Conservation (phyloP, 805 yeast species). For the Sugiyamaella floridensis region DNA sequence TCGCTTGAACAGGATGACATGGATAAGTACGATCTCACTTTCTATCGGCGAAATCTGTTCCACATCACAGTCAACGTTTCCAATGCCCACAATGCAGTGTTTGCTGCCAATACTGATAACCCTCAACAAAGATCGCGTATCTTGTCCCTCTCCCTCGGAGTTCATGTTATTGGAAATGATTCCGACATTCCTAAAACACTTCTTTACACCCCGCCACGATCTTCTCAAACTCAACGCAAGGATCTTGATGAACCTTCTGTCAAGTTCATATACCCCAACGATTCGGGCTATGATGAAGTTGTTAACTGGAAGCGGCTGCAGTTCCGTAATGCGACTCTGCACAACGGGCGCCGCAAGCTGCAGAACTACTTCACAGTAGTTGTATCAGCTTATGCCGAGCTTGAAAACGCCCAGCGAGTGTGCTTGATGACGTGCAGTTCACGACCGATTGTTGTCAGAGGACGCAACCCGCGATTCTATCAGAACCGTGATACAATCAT, state of each 20-base stretch:
- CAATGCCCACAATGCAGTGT: constrained; percentile 23
- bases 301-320: constrained; percentile 29
- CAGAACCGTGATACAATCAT: constrained; percentile 45
- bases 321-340: constrained; percentile 30
- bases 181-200: constrained; percentile 17
- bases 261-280: constrained; percentile 20
- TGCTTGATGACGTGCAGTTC: constrained; percentile 23
- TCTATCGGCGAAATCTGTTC: constrained; percentile 25
- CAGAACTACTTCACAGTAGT: constrained; percentile 20
- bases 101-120: constrained; percentile 20
- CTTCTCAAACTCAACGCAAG: constrained; percentile 8
- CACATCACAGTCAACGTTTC: constrained; percentile 22
- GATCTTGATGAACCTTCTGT: constrained; percentile 20
- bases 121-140: constrained; percentile 17
- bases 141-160: constrained; percentile 22
- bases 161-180: constrained; percentile 19
- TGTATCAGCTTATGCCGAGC: constrained; percentile 21
- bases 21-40: constrained; percentile 21
- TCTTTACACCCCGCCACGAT: constrained; percentile 21
- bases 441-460: constrained; percentile 50
- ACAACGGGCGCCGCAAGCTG: constrained; percentile 26
- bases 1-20: constrained; percentile 3
- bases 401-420: constrained; percentile 23
- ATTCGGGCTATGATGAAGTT: constrained; percentile 23
- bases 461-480: constrained; percentile 57